Evolutionary conservation across 2,329 filamentous ascomycete species (phyloP), one percentile per base, ranked within the genome.

Genomic region (Penicillium sp.): DNA sequence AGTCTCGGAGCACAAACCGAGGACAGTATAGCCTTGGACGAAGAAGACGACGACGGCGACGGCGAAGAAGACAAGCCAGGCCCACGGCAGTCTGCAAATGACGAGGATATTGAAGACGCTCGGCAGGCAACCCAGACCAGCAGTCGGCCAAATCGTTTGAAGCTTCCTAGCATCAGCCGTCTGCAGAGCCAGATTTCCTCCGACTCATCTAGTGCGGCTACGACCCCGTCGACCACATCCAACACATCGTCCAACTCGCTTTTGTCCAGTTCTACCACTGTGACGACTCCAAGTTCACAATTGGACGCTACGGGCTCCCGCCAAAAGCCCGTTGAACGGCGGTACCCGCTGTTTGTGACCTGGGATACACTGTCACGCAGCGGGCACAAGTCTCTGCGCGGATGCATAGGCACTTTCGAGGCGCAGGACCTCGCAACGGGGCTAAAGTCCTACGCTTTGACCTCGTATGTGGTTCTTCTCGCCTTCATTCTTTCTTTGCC

Each of bases 371-470:
- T 88, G 39, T 80, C 78, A 6, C 65, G 73, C 54, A 71, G 63
- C 37, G 78, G 80, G 18, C 70, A 80, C 50, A 82, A 83, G 62
- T 78, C 77, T 16, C 78, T 98, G 28, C 84, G 93, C 44, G 93
- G 93, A 44, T 98, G 93, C 73, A 97, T 98, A 61, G 93, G 93
- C 53, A 98, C 91, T 2, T 98, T 97, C 59, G 86, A 90, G 58
- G 65, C 82, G 2, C 80, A 87, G 57, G 79, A 84, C 34, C 78
- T 98, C 9, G 75, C 81, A 19, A 68, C 78, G 1, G 90, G 89
- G 3, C 72, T 98, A 29, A 73, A 80, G 36, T 81, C 80, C 45
- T 97, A 96, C 68, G 86, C 90, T 32, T 70, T 94, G 51, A 93
- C 85, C 36, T 89, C 90, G 64, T 83, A 70, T 53, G 75, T 68